Evolutionary conservation across 192 early-diverging fungal genomes (phyloP), one percentile per base, ranked within the genome.

Genomic region (Coemansia sp.): DNA sequence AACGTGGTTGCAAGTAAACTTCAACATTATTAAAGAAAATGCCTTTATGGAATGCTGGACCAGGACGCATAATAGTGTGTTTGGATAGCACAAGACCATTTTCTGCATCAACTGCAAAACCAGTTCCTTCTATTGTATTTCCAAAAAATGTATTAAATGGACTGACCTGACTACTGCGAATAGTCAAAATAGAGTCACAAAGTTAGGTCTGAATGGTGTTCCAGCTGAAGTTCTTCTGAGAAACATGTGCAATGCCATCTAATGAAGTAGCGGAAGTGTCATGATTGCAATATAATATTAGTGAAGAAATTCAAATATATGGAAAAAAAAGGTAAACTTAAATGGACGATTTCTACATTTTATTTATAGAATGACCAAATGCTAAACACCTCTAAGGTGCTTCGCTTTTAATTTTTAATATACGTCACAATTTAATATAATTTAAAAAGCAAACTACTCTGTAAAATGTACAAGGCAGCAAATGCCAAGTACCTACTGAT

Each of bases 51-150:
- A 80, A 80, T 51, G 83, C 81, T 3, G 89, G 89, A 0, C 84
- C 87, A 5, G 86, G 68, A 2, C 78, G 80, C 34, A 89, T 84
- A 23, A 91, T 86, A 58, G 89, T 88, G 13, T 86, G 66, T 67
- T 91, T 91, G 0, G 89, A 83, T 14, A 91, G 55, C 15, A 91
- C 80, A 8, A 91, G 80, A 0, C 89, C 89, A n/a, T 67, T 71
- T 49, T 84, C 52, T 9, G 84, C 84, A 61, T 91, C 88, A 18
- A 91, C 89, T 2, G 90, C 68, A 64, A 89, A 89, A 5, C 89
- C 89, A 2, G 89, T 85, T 11, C 84, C 89, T 21, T 45, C 9
- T 39, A 13, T 23, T n/a, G n/a, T 14, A 9, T 8, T 5, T 0
- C 30, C 12, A 0, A 15, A 4, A 8, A 45, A 55, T 6, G 56